Evolutionary conservation across 106 monocot species (phyloP), one percentile per base, ranked within the genome.

Genomic region (Chionographis japonica): DNA sequence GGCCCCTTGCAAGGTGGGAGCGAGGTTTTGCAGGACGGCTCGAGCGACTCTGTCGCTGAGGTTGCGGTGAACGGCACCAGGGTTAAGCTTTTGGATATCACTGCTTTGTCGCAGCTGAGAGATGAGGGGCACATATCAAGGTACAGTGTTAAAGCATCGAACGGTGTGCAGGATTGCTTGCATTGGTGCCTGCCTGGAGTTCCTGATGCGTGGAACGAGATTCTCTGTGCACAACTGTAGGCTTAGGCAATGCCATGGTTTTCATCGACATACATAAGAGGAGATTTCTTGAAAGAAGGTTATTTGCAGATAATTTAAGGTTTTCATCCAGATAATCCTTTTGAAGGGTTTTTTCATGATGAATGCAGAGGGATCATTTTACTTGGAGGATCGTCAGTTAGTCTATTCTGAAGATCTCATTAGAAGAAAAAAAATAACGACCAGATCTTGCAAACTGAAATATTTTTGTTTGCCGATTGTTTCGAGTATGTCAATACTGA

Each of bases 111-210:
- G 27, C 72, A 86, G 40, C 40, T 95, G 69, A 74, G 95, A 72
- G 89, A 92, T 60, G 95, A 95, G 66, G 83, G 81, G 12, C 95
- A 95, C 54, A 82, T 95, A 70, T 86, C 95, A 0, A 81, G 79
- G 40, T 89, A 80, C 66, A 85, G 84, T 57, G 15, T 58, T 14
- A 82, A 81, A 66, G 58, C 81, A 11, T 42, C 63, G 0, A 58
- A 65, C 6, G 89, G 91, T 8, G 67, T 77, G 4, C 68, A 84
- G 64, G 95, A 95, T 69, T 95, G 95, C 69, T 80, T 93, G 75
- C 93, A 93, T 61, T 93, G 93, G 93, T 93, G 93, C 77, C 74
- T 93, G 52, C 93, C 93, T n/a, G 93, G 93, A 18, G 68, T 94
- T 74, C 93, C 93, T 80, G 93, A 94, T 81, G 72, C 86, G 38